Evolutionary conservation across 371 early-diverging fungal genomes (phyloP), one percentile per base, ranked within the genome.

Genomic region (Catenaria anguillulae): DNA sequence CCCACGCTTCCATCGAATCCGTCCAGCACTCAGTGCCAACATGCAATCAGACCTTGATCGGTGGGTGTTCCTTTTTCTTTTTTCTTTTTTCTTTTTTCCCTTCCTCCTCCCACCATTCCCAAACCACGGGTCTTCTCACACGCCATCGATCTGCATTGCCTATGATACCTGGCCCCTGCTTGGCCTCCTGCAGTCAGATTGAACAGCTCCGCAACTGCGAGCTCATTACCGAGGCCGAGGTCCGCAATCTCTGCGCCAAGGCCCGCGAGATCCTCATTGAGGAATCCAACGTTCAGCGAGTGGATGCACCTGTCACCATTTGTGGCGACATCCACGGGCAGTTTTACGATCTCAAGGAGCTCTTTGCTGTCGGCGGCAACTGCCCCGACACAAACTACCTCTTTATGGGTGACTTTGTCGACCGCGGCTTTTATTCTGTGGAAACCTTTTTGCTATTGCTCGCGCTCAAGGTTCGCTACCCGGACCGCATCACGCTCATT

Each of bases 261-360:
- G 97, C 94, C 33, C 79, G 90, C 63, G 97, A 96, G 72, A 90
- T 94, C 63, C 77, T 96, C 33, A 80, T 92, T 31, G 95, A 96
- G 72, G 95, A 96, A 72, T 85, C 88, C 70, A 96, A 96, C 70
- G 95, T 97, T 29, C 95, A 94, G 75, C 77, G 88, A 61, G 89
- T 94, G 19, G 92, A 90, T 74, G 91, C 96, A 23, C 99, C 99
- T 12, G 94, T 98, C 17, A 98, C 98, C 64, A 90, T 99, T 66
- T 98, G 98, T 71, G 99, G 99, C 34, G 99, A 98, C 71, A 93
- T 97, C 61, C 99, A 99, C 68, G 99, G 99, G 6, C 99, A 99
- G 71, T 97, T 97, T 66, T 89, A 90, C 67, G 99, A 99, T 74
- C 73, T 93, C 67, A 83, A 90, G 67, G 93, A 98, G 72, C 83